Base-by-base conservation (phyloP, 805 yeast genomes). In the Nakazawaea ernobii region DNA sequence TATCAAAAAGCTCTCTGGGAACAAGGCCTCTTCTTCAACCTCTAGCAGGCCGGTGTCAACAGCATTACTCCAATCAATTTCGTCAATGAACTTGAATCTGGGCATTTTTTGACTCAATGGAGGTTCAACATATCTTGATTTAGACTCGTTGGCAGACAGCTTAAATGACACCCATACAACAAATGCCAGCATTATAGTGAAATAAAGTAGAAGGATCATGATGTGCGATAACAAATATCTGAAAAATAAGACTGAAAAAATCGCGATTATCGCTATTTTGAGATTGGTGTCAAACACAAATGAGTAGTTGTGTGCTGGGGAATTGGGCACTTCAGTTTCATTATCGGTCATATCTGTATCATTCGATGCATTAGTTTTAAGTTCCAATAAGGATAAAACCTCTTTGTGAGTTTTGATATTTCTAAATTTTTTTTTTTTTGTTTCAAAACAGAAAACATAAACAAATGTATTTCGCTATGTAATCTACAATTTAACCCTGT, bases 1-100 rank as follows among this genome's bases (percentile, higher is more conserved):
- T 5, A 83, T 70, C 2, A 72, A 54, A 48, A 75, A 71, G 27
- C 81, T 76, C 24, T 76, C 75, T 2, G 76, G 74, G 32, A 74
- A 66, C 2, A 72, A 55, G 0, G 68, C 65, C 6, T 48, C 39
- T 4, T 49, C 37, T 8, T 51, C 42, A 14, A 45, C 51, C 1
- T 48, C 33, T 10, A 53, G 47, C 2, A 20, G 24, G 24, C 45
- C 50, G 7, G 43, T 2, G 4, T 48, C 42, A 8, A 57, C 46
- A 13, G 54, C 53, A 4, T 42, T 27, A 27, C 29, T 35, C 77
- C 75, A 71, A 35, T 60, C 59, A 1, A 51, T 53, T 1, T 42
- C 32, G 14, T 46, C 49, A 0, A 67, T 61, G 55, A 65, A 66
- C 15, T 43, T 41, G 28, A 65, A 37, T 32, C 58, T 49, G 11